Evolutionary conservation across 352 stramenopile genomes (phyloP), one percentile per base, ranked within the genome.

Genomic region (Phytophthora sp.): DNA sequence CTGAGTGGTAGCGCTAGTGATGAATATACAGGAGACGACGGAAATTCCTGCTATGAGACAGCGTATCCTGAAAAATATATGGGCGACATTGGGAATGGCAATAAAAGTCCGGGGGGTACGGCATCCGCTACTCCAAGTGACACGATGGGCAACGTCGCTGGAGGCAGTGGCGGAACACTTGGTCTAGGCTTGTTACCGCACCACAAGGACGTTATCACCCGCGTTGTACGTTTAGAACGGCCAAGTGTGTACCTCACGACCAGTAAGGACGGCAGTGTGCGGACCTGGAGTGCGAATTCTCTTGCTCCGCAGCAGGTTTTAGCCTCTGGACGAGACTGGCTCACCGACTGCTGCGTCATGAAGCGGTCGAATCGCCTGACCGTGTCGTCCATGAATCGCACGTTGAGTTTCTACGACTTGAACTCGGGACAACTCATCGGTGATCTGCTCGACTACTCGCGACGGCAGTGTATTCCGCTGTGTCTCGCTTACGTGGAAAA

Each of bases 401-500:
- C 82, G 16, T 63, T 95, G 11, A 76, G 75, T 23, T 88, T 95
- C 52, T 93, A 92, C 68, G 88, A 95, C 46, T 71, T 94, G 8
- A 71, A 71, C 27, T 89, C 81, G 1, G 79, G 79, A 15, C 77
- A 90, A 45, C 57, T 88, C 24, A 86, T 93, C 47, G 86, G 82
- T 11, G 77, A 91, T n/a, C 82, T 94, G 23, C 74, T 74, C 26
- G 84, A 93, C 65, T 93, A 92, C 58, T 92, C 83, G 5, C 72
- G 82, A 23, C 81, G 82, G n/a, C 82, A 95, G 59, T 84, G 76
- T 53, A 93, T 92, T 23, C 87, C 87, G 18, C 63, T 95, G 5
- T 95, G 87, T 21, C 69, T 95, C 7, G 87, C 86, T 41, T 95
- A 95, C 60, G 79, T 92, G 29, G 81, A 92, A 54, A 91, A 93